Conservation (phyloP, 495 filamentous ascomycete species). For the Sordaria brevicollis region DNA sequence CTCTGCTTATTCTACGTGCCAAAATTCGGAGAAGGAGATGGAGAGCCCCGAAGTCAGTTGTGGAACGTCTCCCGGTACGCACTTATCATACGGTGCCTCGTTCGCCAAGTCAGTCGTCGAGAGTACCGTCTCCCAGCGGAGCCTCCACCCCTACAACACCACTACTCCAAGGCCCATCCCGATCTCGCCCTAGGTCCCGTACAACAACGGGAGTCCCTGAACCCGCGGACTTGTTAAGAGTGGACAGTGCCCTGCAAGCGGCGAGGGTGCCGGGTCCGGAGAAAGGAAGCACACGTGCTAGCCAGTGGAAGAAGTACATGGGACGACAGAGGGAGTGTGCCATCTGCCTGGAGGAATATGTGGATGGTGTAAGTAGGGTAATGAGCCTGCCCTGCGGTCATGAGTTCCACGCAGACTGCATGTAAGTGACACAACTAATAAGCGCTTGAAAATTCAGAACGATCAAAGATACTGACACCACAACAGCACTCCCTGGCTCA, state of each 20-base stretch:
- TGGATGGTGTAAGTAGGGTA: constrained; percentile 86
- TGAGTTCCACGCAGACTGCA: constrained; percentile 97
- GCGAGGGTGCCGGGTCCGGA: constrained; percentile 24
- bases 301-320: constrained; percentile 72
- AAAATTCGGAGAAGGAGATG: constrained; percentile 83
- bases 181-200: constrained; percentile 52
- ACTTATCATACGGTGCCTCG: constrained; percentile 80
- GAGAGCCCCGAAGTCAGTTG: constrained; percentile 92
- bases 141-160: constrained; percentile 63
- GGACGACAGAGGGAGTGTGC: constrained; percentile 88
- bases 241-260: constrained; percentile 26
- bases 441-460: background rate
- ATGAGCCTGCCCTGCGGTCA: constrained; percentile 99
- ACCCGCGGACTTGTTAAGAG: constrained; percentile 22
- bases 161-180: constrained; percentile 50
- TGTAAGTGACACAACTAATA: constrained; percentile 53
- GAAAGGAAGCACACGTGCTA: constrained; percentile 40
- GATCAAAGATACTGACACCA: constrained; percentile 14
- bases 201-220: constrained; percentile 52
- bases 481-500: constrained; percentile 90
- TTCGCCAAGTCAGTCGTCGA: constrained; percentile 47
- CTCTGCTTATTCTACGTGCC: constrained; percentile 75
- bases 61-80: constrained; percentile 87
- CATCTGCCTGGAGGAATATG: constrained; percentile 95
- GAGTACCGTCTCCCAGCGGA: constrained; percentile 43